Conservation (phyloP, 768 basidiomycete species). For the Termitomyces sp. region DNA sequence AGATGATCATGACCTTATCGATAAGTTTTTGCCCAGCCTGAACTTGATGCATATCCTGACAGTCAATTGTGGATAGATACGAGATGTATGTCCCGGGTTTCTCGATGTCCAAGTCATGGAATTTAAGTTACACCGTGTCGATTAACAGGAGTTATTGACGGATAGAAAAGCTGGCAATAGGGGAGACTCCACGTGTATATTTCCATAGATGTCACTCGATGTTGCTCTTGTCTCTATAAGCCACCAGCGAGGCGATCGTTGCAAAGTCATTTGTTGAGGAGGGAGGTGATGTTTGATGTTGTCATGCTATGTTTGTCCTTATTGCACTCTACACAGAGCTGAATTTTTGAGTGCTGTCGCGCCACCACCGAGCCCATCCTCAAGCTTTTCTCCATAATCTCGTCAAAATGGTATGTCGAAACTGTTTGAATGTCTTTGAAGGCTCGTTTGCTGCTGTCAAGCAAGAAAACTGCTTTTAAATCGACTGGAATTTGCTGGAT, state of each 20-base stretch:
- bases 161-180: neutral
- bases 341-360: slow-evolving; percentile 15
- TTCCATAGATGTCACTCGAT: neutral
- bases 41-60: neutral
- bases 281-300: slow-evolving; percentile 1
- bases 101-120: too few species aligned
- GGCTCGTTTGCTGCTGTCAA: neutral
- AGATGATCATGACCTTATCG: slow-evolving; percentile 16
- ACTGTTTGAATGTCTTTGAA: neutral
- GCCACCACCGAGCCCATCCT: slow-evolving; percentile 26
- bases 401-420: slow-evolving; percentile 35
- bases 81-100: neutral
- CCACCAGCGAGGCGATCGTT: too few species aligned
- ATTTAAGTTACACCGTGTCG: neutral
- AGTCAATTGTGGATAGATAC: neutral
- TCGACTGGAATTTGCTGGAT: slow-evolving; percentile 39
- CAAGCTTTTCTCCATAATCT: slow-evolving; percentile 25
- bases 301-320: slow-evolving; percentile 9
- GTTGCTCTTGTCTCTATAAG: too few species aligned
- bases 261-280: too few species aligned
- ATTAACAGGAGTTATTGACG: too few species aligned
- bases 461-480: slow-evolving; percentile 3
- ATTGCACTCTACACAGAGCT: neutral
- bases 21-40: neutral
- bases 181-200: neutral